Evolutionary conservation across 768 basidiomycete species (phyloP), one percentile per base, ranked within the genome.

Genomic region (Rhizopogon roseolus): DNA sequence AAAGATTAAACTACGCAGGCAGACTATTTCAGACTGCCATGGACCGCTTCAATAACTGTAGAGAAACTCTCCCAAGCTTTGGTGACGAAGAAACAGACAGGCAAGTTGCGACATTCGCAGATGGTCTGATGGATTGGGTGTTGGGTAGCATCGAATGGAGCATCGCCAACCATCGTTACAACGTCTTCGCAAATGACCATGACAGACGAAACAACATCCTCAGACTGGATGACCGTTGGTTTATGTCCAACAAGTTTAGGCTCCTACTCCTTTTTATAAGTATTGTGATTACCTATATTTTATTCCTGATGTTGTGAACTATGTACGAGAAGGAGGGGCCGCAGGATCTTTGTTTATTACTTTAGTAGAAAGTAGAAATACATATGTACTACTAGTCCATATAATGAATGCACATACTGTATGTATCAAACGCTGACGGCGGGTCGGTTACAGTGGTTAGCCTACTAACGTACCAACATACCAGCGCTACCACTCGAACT

Each of bases 111-210:
- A 56, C 53, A 11, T 67, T 66, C 39, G 57, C 59, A 22, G 63
- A 68, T 22, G 66, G 66, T 40, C 41, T 68, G 42, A 37, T 60
- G 2, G 66, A 67, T 52, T 66, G 64, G 66, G 22, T 58, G 7
- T 13, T 41, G 3, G 66, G 66, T 25, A 67, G 62, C 17, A 63
- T 68, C 11, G 51, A 68, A 46, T 67, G 63, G 66, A 68, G 66
- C 28, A 8, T 40, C 7, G 57, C 61, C 28, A 68, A 61, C 46
- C 61, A 57, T 41, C 66, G 66, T 28, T 67, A 67, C 56, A 65
- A 58, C 4, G 56, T 57, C 16, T 67, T 67, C 40, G 13, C 46
- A 46, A 49, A 60, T 44, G 54, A 57, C 13, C n/a, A 8, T 13
- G 66, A 66, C 50, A 65, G 57, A 58, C 59, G 45, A 54, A 62